Evolutionary conservation across 1,284 basidiomycete species (phyloP).

Genomic region (Naganishia cerealis): DNA sequence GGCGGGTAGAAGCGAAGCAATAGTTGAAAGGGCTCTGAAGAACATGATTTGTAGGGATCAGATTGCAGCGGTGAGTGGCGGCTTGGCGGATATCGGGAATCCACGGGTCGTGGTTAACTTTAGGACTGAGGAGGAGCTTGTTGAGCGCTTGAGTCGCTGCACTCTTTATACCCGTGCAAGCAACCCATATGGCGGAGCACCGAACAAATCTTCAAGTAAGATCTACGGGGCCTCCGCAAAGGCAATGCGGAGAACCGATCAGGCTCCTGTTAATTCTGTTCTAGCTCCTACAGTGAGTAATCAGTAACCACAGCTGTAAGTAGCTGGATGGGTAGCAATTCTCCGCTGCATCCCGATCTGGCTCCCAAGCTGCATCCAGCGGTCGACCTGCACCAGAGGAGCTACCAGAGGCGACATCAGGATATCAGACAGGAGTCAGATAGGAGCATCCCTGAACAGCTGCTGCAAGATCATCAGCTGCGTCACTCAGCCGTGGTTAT

Average conservation of each 20-base stretch:
- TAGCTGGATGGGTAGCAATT: background rate
- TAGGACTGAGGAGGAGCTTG: background rate
- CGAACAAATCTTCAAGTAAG: background rate
- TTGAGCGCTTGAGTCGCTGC: background rate
- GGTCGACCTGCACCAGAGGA: too few relatives aligned
- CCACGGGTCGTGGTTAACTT: background rate
- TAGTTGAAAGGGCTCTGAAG: conserved; percentile 20
- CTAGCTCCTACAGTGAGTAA: background rate
- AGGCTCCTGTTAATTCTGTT: background rate
- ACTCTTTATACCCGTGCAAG: background rate
- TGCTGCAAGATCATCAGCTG: background rate
- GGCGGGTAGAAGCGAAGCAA: conserved; percentile 15
- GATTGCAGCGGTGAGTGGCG: background rate
- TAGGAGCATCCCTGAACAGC: background rate
- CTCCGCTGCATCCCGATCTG: background rate
- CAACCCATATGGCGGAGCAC: background rate
- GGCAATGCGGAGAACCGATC: background rate
- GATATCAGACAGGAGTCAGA: background rate
- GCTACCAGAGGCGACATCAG: background rate
- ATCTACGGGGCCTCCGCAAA: conserved; percentile 4
- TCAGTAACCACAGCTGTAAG: background rate
- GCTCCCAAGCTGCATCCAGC: background rate
- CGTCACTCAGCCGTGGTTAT: background rate
- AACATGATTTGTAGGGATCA: background rate
- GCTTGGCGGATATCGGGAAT: background rate